Evolutionary conservation across 306 rosid genomes (phyloP).

Genomic region (Prunus kanzakura): DNA sequence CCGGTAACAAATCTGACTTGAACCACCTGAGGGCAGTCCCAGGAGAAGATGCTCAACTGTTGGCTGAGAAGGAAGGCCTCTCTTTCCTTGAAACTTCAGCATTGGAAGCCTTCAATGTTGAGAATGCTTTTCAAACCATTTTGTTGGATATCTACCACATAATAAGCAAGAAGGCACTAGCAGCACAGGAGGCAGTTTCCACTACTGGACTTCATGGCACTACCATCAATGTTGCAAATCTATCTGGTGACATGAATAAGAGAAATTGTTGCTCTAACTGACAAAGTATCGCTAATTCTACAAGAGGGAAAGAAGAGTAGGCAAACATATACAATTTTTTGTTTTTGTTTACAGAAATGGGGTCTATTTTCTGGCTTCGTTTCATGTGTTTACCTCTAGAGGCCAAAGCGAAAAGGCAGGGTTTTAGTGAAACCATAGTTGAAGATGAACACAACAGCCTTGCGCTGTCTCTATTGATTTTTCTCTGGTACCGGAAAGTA

Average conservation of each 20-base stretch:
- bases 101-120: slow-evolving; percentile 64
- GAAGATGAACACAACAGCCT: neutral
- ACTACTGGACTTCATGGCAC: slow-evolving; percentile 58
- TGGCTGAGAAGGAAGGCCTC: slow-evolving; percentile 62
- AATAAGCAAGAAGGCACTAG: slow-evolving; percentile 72
- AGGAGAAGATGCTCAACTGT: slow-evolving; percentile 54
- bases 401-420: neutral
- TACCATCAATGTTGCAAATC: slow-evolving; percentile 55
- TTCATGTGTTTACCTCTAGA: slow-evolving; percentile 4
- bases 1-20: slow-evolving; percentile 67
- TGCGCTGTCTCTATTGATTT: neutral
- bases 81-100: slow-evolving; percentile 75
- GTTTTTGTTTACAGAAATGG: slow-evolving; percentile 12
- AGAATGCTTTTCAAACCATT: slow-evolving; percentile 74
- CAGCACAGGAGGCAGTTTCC: slow-evolving; percentile 66
- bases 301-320: slow-evolving; percentile 14
- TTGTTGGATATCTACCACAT: slow-evolving; percentile 68
- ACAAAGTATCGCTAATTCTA: neutral
- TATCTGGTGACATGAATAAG: slow-evolving; percentile 28
- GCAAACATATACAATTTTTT: slow-evolving; percentile 16
- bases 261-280: slow-evolving; percentile 68
- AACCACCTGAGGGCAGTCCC: slow-evolving; percentile 64
- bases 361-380: slow-evolving; percentile 25
- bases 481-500: neutral
- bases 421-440: neutral